Percentiles rank a stretch among this genome's conserved stretches.
These are phyloP conservation scores for Mycena citricolor DNA, from an alignment of 1,284 basidiomycete species.

Conservation along the genomic window DNA sequence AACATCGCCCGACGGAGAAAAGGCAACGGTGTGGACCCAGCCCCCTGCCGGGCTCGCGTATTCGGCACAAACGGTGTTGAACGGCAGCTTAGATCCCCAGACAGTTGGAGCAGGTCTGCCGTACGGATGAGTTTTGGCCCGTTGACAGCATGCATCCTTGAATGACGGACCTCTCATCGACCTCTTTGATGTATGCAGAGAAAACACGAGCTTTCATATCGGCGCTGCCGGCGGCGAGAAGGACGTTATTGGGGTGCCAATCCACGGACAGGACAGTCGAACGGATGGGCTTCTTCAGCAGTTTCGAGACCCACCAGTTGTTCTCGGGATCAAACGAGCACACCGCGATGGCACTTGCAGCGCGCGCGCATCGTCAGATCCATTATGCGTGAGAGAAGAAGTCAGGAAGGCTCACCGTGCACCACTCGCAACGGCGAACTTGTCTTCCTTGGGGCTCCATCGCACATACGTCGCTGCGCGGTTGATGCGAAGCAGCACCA, in stretches of 20 bases:
- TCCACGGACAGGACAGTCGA: slow-evolving; percentile 93
- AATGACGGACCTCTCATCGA: slow-evolving; percentile 78
- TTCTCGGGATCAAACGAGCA: slow-evolving; percentile 96
- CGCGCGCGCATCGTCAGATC: not conserved
- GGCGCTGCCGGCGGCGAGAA: slow-evolving; percentile 91
- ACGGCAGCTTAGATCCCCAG: slow-evolving; percentile 97
- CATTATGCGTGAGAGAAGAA: not conserved
- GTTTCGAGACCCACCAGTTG: slow-evolving; percentile 99
- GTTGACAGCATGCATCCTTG: not conserved
- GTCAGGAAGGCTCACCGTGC: slow-evolving; percentile 64
- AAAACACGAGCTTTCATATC: slow-evolving; percentile 98
- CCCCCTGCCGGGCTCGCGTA: slow-evolving; percentile 87
- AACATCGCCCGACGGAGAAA: slow-evolving; percentile 92
- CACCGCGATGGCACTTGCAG: slow-evolving; percentile 90
- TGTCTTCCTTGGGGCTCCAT: slow-evolving; percentile 98
- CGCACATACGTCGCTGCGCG: slow-evolving; percentile 93
- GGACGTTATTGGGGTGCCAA: slow-evolving; percentile 97
- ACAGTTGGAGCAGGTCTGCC: slow-evolving; percentile 82
- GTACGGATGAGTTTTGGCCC: slow-evolving; percentile 4
- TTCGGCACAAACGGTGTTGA: slow-evolving; percentile 97
- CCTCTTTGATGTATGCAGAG: slow-evolving; percentile 98
- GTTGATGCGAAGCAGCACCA: slow-evolving; percentile 95
- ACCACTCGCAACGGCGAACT: slow-evolving; percentile 97
- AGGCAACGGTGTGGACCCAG: slow-evolving; percentile 96
- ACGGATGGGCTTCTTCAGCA: slow-evolving; percentile 94